Evolutionary conservation across 2,329 filamentous ascomycete species (phyloP), one percentile per base, ranked within the genome.

Genomic region (Microcera coccophila): DNA sequence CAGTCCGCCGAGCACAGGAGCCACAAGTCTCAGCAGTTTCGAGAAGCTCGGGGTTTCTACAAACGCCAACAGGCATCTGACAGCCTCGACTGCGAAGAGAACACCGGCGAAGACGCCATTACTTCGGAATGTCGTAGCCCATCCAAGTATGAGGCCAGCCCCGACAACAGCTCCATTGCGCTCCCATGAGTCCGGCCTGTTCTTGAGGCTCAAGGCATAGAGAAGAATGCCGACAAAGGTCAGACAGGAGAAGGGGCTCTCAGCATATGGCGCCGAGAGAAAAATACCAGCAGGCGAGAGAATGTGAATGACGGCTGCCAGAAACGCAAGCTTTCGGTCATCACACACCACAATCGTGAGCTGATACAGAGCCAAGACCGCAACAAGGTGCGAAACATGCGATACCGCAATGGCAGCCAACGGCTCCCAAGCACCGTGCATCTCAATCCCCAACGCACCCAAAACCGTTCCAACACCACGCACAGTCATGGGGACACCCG

Each of bases 251-350:
- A 90, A 96, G 0, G 84, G 64, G 49, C 85, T 81, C 68, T 98
- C 93, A 9, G 81, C 77, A 63, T 93, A 95, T 0, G 91, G 89
- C 0, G 90, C 85, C 0, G 85, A 90, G 15, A 98, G 77, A 61
- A 98, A 97, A 3, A 96, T 67, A 1, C 91, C 91, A 0, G 87
- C 93, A 0, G 93, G 91, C 0, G 87, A 93, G 37, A 97, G 60
- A 42, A 95, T 76, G 63, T 97, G 89, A 37, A 97, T 70, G 14
- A 78, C 69, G 3, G 88, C 81, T 8, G 88, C 76, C 17, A 85
- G 61, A 48, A 91, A 82, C 2, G 87, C 77, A 31, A 85, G 63
- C n/a, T 62, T 71, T n/a, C 55, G 57, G 46, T 72, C 59, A 14
- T 65, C 64, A 41, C 78, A 79, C 9, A 90, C 55, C 7, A 75